Evolutionary conservation across 768 basidiomycete species (phyloP).

Genomic region (Agaricus sinodeliciosus): DNA sequence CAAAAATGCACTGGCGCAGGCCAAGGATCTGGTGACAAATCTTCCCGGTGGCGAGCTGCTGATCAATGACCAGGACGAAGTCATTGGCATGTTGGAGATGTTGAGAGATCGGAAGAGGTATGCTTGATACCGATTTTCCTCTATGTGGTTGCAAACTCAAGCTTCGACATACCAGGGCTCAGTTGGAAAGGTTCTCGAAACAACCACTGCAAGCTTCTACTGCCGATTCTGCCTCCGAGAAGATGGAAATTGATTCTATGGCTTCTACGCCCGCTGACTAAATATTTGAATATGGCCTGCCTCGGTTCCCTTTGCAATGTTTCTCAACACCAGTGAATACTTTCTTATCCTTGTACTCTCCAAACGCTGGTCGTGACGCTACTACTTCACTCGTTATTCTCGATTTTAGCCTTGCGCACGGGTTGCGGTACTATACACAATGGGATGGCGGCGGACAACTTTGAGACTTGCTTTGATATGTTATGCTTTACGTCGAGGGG

Average conservation of each 20-base stretch:
- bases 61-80: constrained; percentile 62
- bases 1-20: constrained; percentile 49
- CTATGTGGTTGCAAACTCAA: neutral
- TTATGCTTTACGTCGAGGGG: neutral
- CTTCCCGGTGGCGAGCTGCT: constrained; percentile 71
- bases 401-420: neutral
- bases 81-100: constrained; percentile 61
- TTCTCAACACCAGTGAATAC: neutral
- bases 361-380: constrained; percentile 1
- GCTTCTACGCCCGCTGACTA: constrained; percentile 60
- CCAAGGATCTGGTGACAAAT: constrained; percentile 48
- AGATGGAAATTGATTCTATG: constrained; percentile 70
- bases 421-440: constrained; percentile 2
- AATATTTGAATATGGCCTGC: neutral
- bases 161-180: constrained; percentile 33
- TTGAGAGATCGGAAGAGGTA: constrained; percentile 62
- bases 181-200: constrained; percentile 44
- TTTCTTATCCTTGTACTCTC: neutral
- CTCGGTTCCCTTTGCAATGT: neutral
- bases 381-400: neutral
- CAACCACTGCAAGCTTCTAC: constrained; percentile 25
- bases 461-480: neutral
- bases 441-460: neutral
- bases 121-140: neutral
- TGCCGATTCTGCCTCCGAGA: constrained; percentile 13